Evolutionary conservation across 2,329 filamentous ascomycete genomes (phyloP).

Genomic region (Blastomyces percursus): DNA sequence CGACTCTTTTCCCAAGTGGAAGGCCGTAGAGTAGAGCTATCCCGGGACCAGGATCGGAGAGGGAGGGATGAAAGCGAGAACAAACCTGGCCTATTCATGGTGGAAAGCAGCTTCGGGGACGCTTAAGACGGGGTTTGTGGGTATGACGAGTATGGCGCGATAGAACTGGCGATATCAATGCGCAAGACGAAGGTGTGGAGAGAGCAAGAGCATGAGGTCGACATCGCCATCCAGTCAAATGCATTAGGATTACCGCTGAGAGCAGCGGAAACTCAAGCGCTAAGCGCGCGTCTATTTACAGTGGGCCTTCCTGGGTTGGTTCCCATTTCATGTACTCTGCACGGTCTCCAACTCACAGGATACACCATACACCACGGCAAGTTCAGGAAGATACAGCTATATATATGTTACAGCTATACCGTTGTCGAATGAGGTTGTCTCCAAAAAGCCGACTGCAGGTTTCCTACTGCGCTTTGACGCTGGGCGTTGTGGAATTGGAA

Average conservation of each 20-base stretch:
- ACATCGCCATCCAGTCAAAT: not conserved
- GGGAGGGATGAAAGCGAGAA: conserved; percentile 15
- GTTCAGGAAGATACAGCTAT: not conserved
- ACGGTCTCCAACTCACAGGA: too few species aligned
- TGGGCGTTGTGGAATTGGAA: not conserved
- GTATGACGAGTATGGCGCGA: not conserved
- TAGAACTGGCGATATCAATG: not conserved
- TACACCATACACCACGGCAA: conserved; percentile 7
- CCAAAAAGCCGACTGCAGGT: not conserved
- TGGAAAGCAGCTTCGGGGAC: conserved; percentile 13
- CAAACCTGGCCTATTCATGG: conserved; percentile 43
- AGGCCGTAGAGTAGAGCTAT: conserved; percentile 12
- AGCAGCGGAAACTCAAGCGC: not conserved
- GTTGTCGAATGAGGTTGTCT: not conserved
- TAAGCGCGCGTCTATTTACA: not conserved
- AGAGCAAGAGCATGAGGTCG: not conserved
- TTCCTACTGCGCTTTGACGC: not conserved
- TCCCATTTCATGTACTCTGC: too few species aligned
- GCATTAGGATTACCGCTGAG: not conserved
- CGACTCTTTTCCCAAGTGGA: not conserved
- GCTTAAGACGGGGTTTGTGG: conserved; percentile 6
- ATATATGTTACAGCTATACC: not conserved
- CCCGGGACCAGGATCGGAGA: conserved; percentile 17
- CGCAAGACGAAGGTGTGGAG: not conserved
- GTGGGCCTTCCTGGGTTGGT: not conserved